A percentile compares a stretch with the other conserved stretches of the same genome.
Conservation (phyloP, 345 rosid species). For the Aegle marmelos region DNA sequence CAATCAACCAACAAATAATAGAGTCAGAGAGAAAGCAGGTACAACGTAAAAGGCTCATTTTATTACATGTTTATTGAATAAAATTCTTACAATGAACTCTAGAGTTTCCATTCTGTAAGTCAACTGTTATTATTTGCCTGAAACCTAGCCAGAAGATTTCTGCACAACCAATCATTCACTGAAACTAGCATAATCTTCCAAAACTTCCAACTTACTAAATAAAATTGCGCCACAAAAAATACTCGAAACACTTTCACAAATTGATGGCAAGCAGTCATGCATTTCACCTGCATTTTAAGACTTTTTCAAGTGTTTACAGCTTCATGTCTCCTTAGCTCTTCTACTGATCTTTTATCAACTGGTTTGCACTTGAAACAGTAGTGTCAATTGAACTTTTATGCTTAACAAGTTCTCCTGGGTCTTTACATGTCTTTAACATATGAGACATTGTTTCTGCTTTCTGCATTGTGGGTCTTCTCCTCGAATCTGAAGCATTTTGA, state of each 20-base stretch:
- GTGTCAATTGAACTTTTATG: constrained; percentile 36
- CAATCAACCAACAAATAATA: neutral
- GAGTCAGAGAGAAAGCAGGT: neutral
- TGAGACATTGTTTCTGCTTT: constrained; percentile 85
- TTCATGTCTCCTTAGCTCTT: constrained; percentile 16
- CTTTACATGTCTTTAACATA: constrained; percentile 58
- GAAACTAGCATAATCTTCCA: neutral
- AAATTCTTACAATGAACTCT: neutral
- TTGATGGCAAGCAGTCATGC: neutral
- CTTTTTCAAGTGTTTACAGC: neutral
- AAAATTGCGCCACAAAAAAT: neutral
- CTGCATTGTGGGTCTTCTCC: constrained; percentile 52
- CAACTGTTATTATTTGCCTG: neutral
- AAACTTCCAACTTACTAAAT: neutral
- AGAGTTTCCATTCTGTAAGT: neutral
- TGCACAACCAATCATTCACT: neutral
- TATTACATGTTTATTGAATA: neutral
- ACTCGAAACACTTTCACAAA: neutral
- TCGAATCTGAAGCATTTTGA: constrained; percentile 32
- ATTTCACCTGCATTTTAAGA: neutral
- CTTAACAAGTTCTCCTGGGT: constrained; percentile 58
- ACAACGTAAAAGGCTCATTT: neutral
- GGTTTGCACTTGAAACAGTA: constrained; percentile 24
- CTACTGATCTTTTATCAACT: constrained; percentile 24
- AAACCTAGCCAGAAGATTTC: neutral